Percentiles rank a stretch among this genome's conserved stretches.
Evolutionary conservation across 2,329 filamentous ascomycete genomes (phyloP).

Genomic region (Scortechinia acanthostroma): DNA sequence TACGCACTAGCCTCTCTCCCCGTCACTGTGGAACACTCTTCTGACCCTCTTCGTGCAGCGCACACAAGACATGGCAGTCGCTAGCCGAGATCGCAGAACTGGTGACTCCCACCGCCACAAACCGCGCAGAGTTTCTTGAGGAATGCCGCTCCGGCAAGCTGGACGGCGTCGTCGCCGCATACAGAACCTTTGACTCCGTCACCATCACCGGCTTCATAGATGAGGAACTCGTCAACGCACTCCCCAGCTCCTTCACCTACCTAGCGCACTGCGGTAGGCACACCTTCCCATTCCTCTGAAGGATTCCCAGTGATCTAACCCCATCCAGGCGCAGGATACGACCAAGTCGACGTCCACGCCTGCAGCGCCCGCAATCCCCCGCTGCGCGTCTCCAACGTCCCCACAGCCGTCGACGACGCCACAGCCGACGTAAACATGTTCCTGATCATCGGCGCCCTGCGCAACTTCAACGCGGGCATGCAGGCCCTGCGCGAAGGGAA

Average conservation of each 20-base stretch:
- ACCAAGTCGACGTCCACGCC: slow-evolving; percentile 69
- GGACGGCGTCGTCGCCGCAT: slow-evolving; percentile 58
- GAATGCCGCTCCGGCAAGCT: slow-evolving; percentile 60
- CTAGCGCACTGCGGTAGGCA: slow-evolving; percentile 51
- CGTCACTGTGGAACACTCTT: slow-evolving; percentile 4
- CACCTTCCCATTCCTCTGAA: background rate
- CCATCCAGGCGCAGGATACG: slow-evolving; percentile 69
- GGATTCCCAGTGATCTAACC: slow-evolving; percentile 1
- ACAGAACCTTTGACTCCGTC: slow-evolving; percentile 64
- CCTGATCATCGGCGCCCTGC: slow-evolving; percentile 71
- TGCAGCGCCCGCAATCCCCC: slow-evolving; percentile 49
- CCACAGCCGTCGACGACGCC: slow-evolving; percentile 73
- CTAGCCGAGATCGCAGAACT: slow-evolving; percentile 60
- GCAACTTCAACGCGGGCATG: slow-evolving; percentile 67
- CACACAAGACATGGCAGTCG: slow-evolving; percentile 55
- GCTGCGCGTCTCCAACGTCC: slow-evolving; percentile 73
- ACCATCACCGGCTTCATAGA: slow-evolving; percentile 64
- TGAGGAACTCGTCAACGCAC: slow-evolving; percentile 53
- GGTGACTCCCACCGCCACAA: slow-evolving; percentile 49
- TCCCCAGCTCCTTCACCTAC: slow-evolving; percentile 45
- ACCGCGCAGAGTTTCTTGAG: slow-evolving; percentile 59
- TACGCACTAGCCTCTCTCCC: slow-evolving; percentile 26
- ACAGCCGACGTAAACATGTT: slow-evolving; percentile 79
- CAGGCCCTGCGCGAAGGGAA: slow-evolving; percentile 53
- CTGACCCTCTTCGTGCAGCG: slow-evolving; percentile 40